A percentile compares a stretch with the other conserved stretches of the same genome.
Evolutionary conservation across 805 yeast species (phyloP).

Genomic region (Lipomyces starkeyi): DNA sequence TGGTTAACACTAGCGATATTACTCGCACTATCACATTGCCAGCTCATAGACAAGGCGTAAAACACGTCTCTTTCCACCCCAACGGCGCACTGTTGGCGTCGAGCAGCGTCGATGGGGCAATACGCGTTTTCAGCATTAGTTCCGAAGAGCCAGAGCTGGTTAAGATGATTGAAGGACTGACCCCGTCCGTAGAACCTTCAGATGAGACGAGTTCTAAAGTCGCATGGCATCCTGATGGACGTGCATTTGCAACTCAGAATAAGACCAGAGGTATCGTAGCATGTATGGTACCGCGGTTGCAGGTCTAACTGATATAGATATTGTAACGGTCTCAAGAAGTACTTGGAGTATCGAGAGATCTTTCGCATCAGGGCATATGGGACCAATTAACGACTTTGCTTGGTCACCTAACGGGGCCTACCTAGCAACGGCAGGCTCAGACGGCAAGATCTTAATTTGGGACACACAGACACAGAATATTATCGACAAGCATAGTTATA

Average conservation of each 20-base stretch:
- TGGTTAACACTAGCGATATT: conserved; percentile 46
- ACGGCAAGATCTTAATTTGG: conserved; percentile 62
- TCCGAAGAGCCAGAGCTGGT: conserved; percentile 39
- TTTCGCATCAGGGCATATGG: conserved; percentile 41
- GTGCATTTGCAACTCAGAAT: conserved; percentile 70
- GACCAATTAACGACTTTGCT: conserved; percentile 56
- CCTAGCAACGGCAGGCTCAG: conserved; percentile 64
- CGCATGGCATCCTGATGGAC: conserved; percentile 76
- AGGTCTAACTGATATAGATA: conserved; percentile 23
- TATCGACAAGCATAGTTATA: conserved; percentile 41
- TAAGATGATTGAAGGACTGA: conserved; percentile 41
- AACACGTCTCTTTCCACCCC: conserved; percentile 54
- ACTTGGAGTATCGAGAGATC: conserved; percentile 41
- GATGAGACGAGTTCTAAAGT: conserved; percentile 59
- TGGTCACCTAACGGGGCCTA: conserved; percentile 68
- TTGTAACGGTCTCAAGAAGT: conserved; percentile 42
- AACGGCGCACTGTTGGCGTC: conserved; percentile 43
- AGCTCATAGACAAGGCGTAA: conserved; percentile 53
- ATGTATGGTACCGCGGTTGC: not conserved
- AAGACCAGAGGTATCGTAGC: conserved; percentile 50
- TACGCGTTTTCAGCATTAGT: conserved; percentile 44
- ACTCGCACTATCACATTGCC: conserved; percentile 52
- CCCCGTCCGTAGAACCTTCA: conserved; percentile 45
- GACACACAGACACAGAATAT: conserved; percentile 51
- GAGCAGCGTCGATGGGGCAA: conserved; percentile 45